phyloP scores from a whole-genome alignment of 495 filamentous ascomycete genomes.

The Hyphodiscus hymeniophilus region DNA sequence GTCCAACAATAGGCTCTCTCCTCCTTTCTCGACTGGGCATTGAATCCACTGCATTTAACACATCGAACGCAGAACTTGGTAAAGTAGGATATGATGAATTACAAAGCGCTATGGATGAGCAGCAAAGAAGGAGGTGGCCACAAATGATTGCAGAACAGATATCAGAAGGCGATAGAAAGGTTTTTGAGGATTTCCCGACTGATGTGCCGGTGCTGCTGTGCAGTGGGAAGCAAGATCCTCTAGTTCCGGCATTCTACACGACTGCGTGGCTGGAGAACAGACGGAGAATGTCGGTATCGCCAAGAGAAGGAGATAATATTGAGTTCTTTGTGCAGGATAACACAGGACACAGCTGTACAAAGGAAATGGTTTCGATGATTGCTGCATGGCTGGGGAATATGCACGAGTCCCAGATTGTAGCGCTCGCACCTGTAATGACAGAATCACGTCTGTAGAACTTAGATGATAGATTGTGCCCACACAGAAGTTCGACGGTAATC shows the following conservation, averaged over 20 bases:
- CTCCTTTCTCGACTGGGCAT: conserved; percentile 14
- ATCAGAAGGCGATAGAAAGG: conserved; percentile 12
- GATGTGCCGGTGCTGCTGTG: conserved; percentile 12
- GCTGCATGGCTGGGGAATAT: conserved; percentile 9
- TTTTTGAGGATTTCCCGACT: conserved; percentile 12
- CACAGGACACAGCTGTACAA: conserved; percentile 17
- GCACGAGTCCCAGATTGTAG: conserved; percentile 1
- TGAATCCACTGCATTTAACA: conserved; percentile 4
- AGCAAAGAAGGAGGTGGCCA: conserved; percentile 12
- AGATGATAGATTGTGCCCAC: too few relatives aligned
- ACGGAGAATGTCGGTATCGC: neutral
- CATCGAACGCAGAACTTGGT: conserved; percentile 2
- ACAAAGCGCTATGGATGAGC: conserved; percentile 8
- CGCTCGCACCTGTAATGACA: too few relatives aligned
- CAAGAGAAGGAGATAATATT: neutral
- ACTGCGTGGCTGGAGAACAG: conserved; percentile 9
- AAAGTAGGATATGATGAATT: conserved; percentile 5
- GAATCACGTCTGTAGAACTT: too few relatives aligned
- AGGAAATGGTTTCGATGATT: conserved; percentile 17
- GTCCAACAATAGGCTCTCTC: conserved; percentile 12
- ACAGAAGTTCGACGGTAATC: too few relatives aligned
- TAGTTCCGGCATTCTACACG: conserved; percentile 13
- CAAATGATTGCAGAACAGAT: conserved; percentile 6
- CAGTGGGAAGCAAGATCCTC: conserved; percentile 10
- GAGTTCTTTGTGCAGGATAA: conserved; percentile 15